Evolutionary conservation across 768 basidiomycete species (phyloP).

Genomic region (Termitomyces sp.): DNA sequence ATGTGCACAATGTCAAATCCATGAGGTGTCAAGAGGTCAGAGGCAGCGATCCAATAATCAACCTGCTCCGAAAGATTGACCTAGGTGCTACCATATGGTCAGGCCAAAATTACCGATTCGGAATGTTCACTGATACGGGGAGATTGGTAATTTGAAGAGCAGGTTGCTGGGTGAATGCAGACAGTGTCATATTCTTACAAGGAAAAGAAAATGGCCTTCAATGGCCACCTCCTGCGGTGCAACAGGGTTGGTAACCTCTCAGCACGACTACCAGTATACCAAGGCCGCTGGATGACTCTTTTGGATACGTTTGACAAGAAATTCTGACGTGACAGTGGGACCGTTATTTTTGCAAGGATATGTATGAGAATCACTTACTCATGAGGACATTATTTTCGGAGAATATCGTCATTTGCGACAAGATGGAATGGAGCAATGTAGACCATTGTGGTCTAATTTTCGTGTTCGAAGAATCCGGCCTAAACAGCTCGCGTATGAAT

Average conservation of each 20-base stretch:
- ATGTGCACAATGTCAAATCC: background rate
- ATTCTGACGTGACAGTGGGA: background rate
- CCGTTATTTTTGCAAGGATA: background rate
- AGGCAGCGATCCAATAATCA: background rate
- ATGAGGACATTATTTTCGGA: constrained; percentile 13
- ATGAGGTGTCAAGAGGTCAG: background rate
- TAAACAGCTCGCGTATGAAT: constrained; percentile 11
- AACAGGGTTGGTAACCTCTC: too few species aligned
- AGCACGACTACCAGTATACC: constrained; percentile 6
- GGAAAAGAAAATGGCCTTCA: background rate
- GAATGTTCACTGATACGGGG: background rate
- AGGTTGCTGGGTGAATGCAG: background rate
- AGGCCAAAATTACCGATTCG: background rate
- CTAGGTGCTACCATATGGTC: background rate
- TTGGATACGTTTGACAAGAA: constrained; percentile 12
- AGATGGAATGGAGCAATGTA: constrained; percentile 9
- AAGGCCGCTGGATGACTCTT: constrained; percentile 9
- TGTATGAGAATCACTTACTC: constrained; percentile 7
- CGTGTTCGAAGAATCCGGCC: constrained; percentile 1
- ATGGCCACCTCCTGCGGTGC: background rate
- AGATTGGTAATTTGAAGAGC: background rate
- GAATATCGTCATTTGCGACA: constrained; percentile 14
- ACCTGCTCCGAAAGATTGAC: background rate
- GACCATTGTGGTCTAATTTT: constrained; percentile 9
- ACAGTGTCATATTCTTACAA: background rate